These are phyloP conservation scores for Moricandia moricandioides DNA, from an alignment of 345 rosid species.

Conservation along the genomic window DNA sequence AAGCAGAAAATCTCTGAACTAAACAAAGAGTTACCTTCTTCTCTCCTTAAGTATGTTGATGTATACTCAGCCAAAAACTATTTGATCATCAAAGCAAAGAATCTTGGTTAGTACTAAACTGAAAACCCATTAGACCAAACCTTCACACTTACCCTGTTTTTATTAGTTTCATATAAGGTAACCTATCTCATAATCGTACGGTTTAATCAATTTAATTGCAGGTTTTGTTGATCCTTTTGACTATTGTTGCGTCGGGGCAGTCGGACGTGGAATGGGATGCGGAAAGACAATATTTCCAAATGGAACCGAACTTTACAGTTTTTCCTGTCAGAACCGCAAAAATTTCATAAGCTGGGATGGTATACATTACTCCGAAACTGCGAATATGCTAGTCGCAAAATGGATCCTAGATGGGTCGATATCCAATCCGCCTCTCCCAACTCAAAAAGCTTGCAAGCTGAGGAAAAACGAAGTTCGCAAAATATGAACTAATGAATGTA, in stretches of 20 bases:
- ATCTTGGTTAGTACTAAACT: conserved; percentile 44
- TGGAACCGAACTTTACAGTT: conserved; percentile 59
- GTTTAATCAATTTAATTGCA: conserved; percentile 26
- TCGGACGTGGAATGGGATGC: conserved; percentile 62
- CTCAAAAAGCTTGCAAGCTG: conserved; percentile 23
- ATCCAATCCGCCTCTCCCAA: conserved; percentile 45
- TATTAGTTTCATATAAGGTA: background rate
- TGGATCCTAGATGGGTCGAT: conserved; percentile 49
- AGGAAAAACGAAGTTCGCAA: background rate
- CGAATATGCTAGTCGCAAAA: conserved; percentile 49
- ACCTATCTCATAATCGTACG: background rate
- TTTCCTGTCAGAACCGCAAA: conserved; percentile 55
- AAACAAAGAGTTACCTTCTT: conserved; percentile 43
- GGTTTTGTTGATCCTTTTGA: conserved; percentile 64
- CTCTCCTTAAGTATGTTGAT: conserved; percentile 62
- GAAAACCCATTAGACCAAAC: background rate
- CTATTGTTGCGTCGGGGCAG: conserved; percentile 65
- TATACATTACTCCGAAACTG: conserved; percentile 63
- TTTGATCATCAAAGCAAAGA: conserved; percentile 48
- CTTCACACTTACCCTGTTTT: background rate
- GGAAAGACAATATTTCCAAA: conserved; percentile 57
- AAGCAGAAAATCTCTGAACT: conserved; percentile 43
- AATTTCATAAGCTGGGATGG: conserved; percentile 80
- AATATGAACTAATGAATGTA: background rate
- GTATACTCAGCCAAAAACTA: conserved; percentile 62